These are phyloP conservation scores for Hericium erinaceus DNA, from an alignment of 768 basidiomycete genomes.

Conservation along the genomic window DNA sequence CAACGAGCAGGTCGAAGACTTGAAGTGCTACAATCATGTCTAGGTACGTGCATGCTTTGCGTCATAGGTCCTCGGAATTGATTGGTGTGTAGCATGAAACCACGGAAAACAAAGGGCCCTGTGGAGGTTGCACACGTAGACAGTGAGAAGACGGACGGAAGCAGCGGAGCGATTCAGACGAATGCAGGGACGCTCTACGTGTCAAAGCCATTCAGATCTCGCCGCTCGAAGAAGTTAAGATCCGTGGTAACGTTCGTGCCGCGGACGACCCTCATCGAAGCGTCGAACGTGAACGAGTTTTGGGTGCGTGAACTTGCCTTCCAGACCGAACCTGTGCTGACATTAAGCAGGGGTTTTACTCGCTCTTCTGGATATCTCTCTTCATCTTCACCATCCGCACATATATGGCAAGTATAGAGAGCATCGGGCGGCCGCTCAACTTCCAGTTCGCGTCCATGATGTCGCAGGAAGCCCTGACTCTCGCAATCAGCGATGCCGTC, in stretches of 20 bases:
- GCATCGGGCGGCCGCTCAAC: constrained; percentile 69
- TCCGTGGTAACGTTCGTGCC: constrained; percentile 83
- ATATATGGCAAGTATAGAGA: constrained; percentile 67
- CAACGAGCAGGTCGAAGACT: not conserved
- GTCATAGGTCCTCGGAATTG: no score
- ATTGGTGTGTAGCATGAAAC: not conserved
- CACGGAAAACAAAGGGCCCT: not conserved
- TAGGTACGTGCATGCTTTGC: not conserved
- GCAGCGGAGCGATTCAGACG: constrained; percentile 33
- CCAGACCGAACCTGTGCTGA: not conserved
- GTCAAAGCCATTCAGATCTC: constrained; percentile 68
- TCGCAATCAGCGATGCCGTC: constrained; percentile 77
- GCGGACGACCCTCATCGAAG: constrained; percentile 80
- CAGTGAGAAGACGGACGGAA: not conserved
- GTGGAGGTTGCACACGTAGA: not conserved
- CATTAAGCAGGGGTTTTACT: constrained; percentile 72
- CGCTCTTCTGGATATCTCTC: constrained; percentile 88
- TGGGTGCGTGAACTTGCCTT: constrained; percentile 33
- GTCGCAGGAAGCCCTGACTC: constrained; percentile 71
- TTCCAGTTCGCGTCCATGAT: constrained; percentile 80
- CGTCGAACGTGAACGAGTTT: constrained; percentile 83
- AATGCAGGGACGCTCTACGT: constrained; percentile 62
- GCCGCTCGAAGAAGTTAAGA: constrained; percentile 64
- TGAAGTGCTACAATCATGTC: not conserved
- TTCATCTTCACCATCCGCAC: constrained; percentile 75